Base-by-base conservation (phyloP, 495 filamentous ascomycete species). In the Aspergillus sclerotiicarbonarius region DNA sequence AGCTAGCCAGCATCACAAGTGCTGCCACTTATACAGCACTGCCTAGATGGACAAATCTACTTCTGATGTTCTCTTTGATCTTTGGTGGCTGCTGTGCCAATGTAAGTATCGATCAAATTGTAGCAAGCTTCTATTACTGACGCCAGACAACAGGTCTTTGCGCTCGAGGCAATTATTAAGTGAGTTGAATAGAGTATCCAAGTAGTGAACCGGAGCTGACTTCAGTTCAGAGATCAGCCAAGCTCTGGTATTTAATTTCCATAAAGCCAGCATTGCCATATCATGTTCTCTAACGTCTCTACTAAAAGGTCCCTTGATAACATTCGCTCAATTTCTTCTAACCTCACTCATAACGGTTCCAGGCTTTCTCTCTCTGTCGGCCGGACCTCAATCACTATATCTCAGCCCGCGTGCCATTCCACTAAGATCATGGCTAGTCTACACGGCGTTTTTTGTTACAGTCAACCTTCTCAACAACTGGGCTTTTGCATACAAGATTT, bases 1-100 rank as follows among this genome's bases (percentile, higher is more conserved):
- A 62, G 7, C 33, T 74, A 41, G 53, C 71, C 29, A 65, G 62
- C 44, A 52, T 69, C 55, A 61, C 61, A 21, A 58, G 69, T 19
- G 78, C 75, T 0, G 68, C 75, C 5, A 72, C 73, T 0, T 77
- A 82, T 54, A 62, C 75, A 13, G 82, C 82, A 15, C 76, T 91
- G 53, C 85, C 88, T 19, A 81, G 81, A 64, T 87, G 86, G 86
- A 74, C 90, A 8, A 82, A 82, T 55, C 77, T 87, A 44, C 73
- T 82, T 30, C 79, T 87, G 60, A 94, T 96, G 79, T 76, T 91
- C n/a, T 84, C 80, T 20, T 78, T 97, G 55, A 98, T 98, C 48
- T 96, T 98, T 69, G 94, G 95, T 39, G 94, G 94, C 35, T 99
- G 94, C 68, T 99, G 94, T 79, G 91, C 92, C 31, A 99, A 98